Base-by-base conservation (phyloP, 441 rosid species). In the Mallotus repandus region DNA sequence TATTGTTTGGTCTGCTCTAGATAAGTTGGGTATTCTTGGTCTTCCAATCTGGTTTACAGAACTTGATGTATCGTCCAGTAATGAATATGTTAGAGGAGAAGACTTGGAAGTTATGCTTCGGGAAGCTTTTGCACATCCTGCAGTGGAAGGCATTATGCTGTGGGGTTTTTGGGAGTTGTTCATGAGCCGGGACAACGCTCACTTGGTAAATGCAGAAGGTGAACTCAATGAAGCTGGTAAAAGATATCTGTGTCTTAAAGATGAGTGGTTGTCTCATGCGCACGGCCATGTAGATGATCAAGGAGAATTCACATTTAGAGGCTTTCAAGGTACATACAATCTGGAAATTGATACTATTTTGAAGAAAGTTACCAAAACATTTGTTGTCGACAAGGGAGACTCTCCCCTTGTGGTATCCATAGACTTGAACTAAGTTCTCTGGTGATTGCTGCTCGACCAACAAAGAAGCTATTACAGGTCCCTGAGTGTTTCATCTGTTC, bases 91-190 rank as follows among this genome's bases (percentile, higher is more conserved):
- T 38, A 80, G 99, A 79, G 99, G 89, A 16, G 96, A 91, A 0
- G 99, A 90, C 74, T 81, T 95, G 61, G 96, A 90, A 79, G 97
- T 89, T 8, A 90, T 95, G 92, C 84, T 95, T 52, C 83, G 98
- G 68, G 99, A 95, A 81, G 94, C 93, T 3, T 91, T 80, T 55
- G 96, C 94, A 7, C 98, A 93, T 68, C 99, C 99, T 14, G 91
- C 97, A 0, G 92, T 90, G 56, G 92, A 93, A 68, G 99, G 98
- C 25, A 68, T 95, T 56, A 84, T 92, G 92, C 75, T 94, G 54
- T 94, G 99, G 99, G 99, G 98, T 41, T 94, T 94, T 63, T 94
- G 99, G 98, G 99, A 92, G 86, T 73, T 94, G 76, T 95, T 85
- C 74, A 84, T 92, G 97, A 85, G 93, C 84, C 74, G 97, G 55